Evolutionary conservation across 2,329 filamentous ascomycete species (phyloP).

Genomic region (Alternaria triticina): DNA sequence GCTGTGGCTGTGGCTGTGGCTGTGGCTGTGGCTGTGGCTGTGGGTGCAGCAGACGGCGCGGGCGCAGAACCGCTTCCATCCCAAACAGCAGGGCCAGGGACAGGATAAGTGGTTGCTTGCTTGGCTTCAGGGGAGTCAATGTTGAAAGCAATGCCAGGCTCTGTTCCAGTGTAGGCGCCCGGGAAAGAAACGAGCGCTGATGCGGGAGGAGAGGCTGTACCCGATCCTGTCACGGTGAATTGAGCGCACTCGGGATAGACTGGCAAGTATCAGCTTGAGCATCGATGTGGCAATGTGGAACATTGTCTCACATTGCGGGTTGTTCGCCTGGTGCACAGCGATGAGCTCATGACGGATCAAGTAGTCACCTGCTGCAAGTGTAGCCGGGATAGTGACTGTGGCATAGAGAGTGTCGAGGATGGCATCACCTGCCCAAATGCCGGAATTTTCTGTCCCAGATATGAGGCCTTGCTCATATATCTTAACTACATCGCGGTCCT

Average conservation of each 20-base stretch:
- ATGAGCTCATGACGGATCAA: constrained; percentile 64
- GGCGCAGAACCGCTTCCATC: constrained; percentile 20
- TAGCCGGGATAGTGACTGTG: constrained; percentile 59
- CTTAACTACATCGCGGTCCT: constrained; percentile 50
- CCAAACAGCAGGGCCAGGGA: constrained; percentile 38
- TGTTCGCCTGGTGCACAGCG: constrained; percentile 62
- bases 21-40: background rate
- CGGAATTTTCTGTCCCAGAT: constrained; percentile 53
- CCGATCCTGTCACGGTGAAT: constrained; percentile 58
- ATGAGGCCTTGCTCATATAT: constrained; percentile 62
- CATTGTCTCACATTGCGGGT: constrained; percentile 50
- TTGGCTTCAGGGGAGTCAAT: constrained; percentile 35
- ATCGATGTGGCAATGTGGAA: background rate
- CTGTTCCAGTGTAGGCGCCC: constrained; percentile 47
- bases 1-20: constrained; percentile 1
- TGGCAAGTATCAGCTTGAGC: constrained; percentile 31
- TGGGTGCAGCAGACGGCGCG: constrained; percentile 7
- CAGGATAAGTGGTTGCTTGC: constrained; percentile 33
- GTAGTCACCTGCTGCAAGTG: constrained; percentile 59
- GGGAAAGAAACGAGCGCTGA: constrained; percentile 55
- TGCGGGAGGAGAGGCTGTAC: constrained; percentile 51
- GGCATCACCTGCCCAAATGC: constrained; percentile 57
- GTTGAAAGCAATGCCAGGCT: constrained; percentile 54
- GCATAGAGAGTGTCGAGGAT: constrained; percentile 56
- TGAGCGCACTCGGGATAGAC: constrained; percentile 66